Evolutionary conservation across 495 filamentous ascomycete species (phyloP).

Genomic region (Clavariopsis aquatica): DNA sequence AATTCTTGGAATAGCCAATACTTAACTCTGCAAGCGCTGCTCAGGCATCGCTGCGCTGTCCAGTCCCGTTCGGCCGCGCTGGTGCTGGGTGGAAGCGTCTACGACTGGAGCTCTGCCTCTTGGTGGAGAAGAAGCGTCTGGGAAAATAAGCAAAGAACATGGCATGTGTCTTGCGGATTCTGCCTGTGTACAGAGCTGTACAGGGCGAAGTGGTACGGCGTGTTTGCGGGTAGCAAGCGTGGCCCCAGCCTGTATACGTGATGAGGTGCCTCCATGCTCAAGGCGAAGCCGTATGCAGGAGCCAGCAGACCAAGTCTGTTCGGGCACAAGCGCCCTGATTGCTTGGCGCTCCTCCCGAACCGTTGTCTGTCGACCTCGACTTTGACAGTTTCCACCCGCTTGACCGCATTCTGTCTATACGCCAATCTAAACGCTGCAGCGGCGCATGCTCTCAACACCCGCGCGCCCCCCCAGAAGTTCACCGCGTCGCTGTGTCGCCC

Average conservation of each 20-base stretch:
- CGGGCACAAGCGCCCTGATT: no score
- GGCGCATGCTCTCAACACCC: conserved; percentile 4
- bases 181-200: no score
- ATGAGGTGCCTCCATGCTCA: no score
- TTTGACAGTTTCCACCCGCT: not conserved
- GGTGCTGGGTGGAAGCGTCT: not conserved
- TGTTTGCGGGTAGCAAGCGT: no score
- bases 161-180: not conserved
- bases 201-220: no score
- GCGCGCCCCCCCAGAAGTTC: not conserved
- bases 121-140: not conserved
- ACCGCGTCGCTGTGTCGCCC: conserved; percentile 6
- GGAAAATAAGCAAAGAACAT: not conserved
- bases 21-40: not conserved
- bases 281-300: no score
- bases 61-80: not conserved
- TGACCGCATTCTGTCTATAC: not conserved
- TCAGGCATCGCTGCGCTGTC: not conserved
- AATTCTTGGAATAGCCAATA: not conserved
- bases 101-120: not conserved
- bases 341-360: not conserved
- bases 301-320: no score
- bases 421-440: not conserved
- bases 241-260: no score
- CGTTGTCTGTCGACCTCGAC: conserved; percentile 5